These are phyloP conservation scores for Candida frijolesensis DNA, from an alignment of 1,139 yeast species.

Conservation along the genomic window DNA sequence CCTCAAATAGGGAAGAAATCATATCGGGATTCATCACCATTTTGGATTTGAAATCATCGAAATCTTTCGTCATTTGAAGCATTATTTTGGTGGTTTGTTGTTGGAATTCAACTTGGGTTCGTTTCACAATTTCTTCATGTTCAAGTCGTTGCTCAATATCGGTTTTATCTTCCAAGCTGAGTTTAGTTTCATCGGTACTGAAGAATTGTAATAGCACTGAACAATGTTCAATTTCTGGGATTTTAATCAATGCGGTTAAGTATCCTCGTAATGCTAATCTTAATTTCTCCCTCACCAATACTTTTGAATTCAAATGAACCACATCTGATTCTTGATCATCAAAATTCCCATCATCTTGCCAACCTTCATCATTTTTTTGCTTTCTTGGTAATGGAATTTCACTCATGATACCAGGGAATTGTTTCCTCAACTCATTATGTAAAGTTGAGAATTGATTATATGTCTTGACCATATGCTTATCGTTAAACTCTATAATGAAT, in stretches of 20 bases:
- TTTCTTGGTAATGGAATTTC: conserved; percentile 53
- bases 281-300: conserved; percentile 56
- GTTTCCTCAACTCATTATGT: conserved; percentile 50
- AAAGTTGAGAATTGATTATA: conserved; percentile 68
- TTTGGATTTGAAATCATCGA: conserved; percentile 57
- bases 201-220: conserved; percentile 56
- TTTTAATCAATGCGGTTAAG: conserved; percentile 52
- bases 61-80: conserved; percentile 47
- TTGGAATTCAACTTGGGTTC: conserved; percentile 76
- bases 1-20: conserved; percentile 56
- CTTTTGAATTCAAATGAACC: neutral
- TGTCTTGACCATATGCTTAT: conserved; percentile 52
- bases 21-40: conserved; percentile 51
- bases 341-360: conserved; percentile 1
- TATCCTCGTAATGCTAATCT: conserved; percentile 78
- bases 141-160: conserved; percentile 62
- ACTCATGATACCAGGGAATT: conserved; percentile 74
- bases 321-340: conserved; percentile 1
- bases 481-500: conserved; percentile 17
- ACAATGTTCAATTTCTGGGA: conserved; percentile 58
- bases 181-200: conserved; percentile 27
- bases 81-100: conserved; percentile 55
- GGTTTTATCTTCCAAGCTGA: conserved; percentile 41
- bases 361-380: conserved; percentile 45
- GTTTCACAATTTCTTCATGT: conserved; percentile 60